Conservation (phyloP, 2,329 filamentous ascomycete species). For the Penicillium italicum region DNA sequence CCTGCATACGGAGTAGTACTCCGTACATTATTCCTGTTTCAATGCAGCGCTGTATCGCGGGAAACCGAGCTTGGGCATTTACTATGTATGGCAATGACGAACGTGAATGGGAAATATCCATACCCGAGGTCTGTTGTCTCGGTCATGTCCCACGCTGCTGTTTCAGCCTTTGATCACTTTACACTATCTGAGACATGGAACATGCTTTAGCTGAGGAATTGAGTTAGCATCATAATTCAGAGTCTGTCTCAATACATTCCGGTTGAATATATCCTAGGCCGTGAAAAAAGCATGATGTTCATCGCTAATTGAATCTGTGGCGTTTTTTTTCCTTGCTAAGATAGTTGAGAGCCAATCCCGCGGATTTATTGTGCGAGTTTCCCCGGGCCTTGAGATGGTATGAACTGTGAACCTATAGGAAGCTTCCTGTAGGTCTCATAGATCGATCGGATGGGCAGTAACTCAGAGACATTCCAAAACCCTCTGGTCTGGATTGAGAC, state of each 20-base stretch:
- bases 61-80: not conserved
- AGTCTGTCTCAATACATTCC: constrained; percentile 3
- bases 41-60: constrained; percentile 7
- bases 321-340: constrained; percentile 1
- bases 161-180: not conserved
- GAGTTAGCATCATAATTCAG: not conserved
- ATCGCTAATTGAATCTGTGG: not conserved
- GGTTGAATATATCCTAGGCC: not conserved
- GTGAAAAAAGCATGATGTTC: not conserved
- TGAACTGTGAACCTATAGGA: not conserved
- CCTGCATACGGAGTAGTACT: not conserved
- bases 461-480: constrained; percentile 3
- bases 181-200: not conserved
- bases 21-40: constrained; percentile 1
- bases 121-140: not conserved
- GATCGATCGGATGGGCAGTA: constrained; percentile 7
- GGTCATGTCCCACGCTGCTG: constrained; percentile 6
- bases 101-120: not conserved
- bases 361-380: not conserved
- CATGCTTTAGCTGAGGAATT: not conserved
- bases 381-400: not conserved
- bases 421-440: not conserved
- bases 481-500: not conserved
- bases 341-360: not conserved
- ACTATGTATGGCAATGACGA: not conserved